These are phyloP conservation scores for Fraxinus cuspidata DNA, from an alignment of 257 asterid species.

Conservation along the genomic window DNA sequence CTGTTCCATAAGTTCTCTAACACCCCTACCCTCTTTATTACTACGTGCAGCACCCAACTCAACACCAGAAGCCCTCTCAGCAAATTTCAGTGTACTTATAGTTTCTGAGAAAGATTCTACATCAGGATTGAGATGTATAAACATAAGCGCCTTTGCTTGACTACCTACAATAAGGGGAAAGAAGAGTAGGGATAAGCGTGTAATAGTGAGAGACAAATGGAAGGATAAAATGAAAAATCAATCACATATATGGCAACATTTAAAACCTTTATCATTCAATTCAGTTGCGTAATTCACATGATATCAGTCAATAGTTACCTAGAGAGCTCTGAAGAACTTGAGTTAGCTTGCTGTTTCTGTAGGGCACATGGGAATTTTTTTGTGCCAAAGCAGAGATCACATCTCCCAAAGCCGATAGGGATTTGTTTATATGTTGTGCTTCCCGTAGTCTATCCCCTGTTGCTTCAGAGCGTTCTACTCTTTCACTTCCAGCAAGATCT, in stretches of 20 bases:
- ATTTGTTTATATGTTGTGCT: conserved; percentile 95
- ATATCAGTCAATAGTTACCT: conserved; percentile 47
- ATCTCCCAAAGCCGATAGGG: conserved; percentile 95
- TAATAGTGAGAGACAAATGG: not conserved
- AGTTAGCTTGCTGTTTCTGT: conserved; percentile 91
- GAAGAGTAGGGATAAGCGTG: not conserved
- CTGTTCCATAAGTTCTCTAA: conserved; percentile 96
- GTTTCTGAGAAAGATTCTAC: conserved; percentile 88
- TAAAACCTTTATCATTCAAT: conserved; percentile 8
- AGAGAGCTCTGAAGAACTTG: conserved; percentile 97
- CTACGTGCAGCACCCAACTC: conserved; percentile 93
- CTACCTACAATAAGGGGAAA: conserved; percentile 55
- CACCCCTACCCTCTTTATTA: conserved; percentile 86
- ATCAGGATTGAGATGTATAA: conserved; percentile 94
- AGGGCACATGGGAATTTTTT: conserved; percentile 88
- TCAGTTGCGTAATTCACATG: conserved; percentile 5
- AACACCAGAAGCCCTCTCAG: conserved; percentile 97
- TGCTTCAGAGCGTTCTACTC: conserved; percentile 92
- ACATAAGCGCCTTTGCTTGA: conserved; percentile 97
- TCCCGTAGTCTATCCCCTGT: conserved; percentile 92
- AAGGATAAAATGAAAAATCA: conserved; percentile 8
- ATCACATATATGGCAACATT: conserved; percentile 12
- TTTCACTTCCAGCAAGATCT: conserved; percentile 99
- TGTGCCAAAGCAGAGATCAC: conserved; percentile 94
- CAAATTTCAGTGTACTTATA: conserved; percentile 88